These are phyloP conservation scores for Telopea speciosissima DNA, from an alignment of 177 flowering plant species.

Conservation along the genomic window DNA sequence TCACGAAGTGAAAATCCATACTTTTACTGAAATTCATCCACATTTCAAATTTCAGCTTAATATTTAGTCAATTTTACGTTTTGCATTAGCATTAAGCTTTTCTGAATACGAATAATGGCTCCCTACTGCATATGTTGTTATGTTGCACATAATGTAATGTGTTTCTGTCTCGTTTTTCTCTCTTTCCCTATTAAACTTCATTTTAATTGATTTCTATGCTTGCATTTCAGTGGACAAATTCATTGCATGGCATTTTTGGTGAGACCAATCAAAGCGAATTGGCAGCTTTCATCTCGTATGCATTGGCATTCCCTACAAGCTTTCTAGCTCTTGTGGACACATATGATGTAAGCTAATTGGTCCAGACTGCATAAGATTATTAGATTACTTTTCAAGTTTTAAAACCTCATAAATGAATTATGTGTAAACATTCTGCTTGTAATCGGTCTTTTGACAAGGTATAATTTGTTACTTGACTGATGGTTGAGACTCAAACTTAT, in stretches of 20 bases:
- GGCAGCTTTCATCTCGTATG: conserved; percentile 94
- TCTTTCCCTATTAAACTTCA: neutral
- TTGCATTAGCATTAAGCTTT: neutral
- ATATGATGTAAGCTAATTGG: conserved; percentile 81
- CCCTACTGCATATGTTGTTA: neutral
- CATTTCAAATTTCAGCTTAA: neutral
- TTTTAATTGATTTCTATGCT: neutral
- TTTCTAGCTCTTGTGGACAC: conserved; percentile 97
- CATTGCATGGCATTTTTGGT: conserved; percentile 59
- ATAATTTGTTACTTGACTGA: no score
- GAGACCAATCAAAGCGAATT: conserved; percentile 98
- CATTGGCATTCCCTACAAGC: conserved; percentile 81
- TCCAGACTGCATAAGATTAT: neutral
- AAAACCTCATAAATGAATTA: neutral
- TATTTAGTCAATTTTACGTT: neutral
- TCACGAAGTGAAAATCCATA: neutral
- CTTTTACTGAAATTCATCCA: neutral
- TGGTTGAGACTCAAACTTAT: neutral
- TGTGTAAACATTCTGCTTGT: neutral
- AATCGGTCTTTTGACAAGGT: neutral
- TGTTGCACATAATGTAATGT: neutral
- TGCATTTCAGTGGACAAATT: conserved; percentile 49
- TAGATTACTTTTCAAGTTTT: neutral
- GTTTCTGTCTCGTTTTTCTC: neutral
- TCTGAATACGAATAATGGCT: neutral